Conservation (phyloP, 176 grass and related monocot species). For the sorghum (Sorghum bicolor) region Sorghum_bicolor_NCBIv3 NC_012873.2:7646001-7646500, state of each 20-base stretch:
- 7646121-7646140: too few species aligned
- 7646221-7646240: conserved; percentile 17
- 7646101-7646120: too few species aligned
- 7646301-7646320: conserved; percentile 10
- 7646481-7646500: too few species aligned
- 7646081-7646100: not conserved
- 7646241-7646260: conserved; percentile 19
- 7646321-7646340: too few species aligned
- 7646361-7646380: too few species aligned
- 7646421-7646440: too few species aligned
- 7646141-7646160: not conserved
- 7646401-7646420: too few species aligned
- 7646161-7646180: conserved; percentile 46
- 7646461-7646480: too few species aligned
- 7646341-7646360: too few species aligned
- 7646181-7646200: conserved; percentile 24
- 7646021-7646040: not conserved
- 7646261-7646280: conserved; percentile 20
- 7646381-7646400: too few species aligned
- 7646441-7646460: too few species aligned
- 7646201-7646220: conserved; percentile 25
- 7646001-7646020: not conserved
- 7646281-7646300: conserved; percentile 37
- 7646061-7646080: not conserved
- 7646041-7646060: not conserved